phyloP scores from a whole-genome alignment of 1,284 basidiomycete species.

The Flammula alnicola region DNA sequence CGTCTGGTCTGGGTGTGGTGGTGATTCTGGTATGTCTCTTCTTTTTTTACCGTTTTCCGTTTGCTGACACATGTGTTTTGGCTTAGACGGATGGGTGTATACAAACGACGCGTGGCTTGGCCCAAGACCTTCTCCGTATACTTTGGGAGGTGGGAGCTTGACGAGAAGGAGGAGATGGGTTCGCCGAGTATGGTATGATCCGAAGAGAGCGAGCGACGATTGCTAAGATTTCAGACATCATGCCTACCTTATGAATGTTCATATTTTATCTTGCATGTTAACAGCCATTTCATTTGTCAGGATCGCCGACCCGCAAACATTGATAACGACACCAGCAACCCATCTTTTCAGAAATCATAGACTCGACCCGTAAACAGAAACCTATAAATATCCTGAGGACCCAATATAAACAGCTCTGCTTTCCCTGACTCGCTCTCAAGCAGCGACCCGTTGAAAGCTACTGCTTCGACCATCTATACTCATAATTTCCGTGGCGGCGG shows the following conservation, averaged over 20 bases:
- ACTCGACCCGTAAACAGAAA: too few species aligned
- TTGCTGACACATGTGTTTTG: neutral
- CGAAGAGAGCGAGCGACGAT: slow-evolving; percentile 16
- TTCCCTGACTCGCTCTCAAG: too few species aligned
- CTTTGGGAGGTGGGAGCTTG: slow-evolving; percentile 47
- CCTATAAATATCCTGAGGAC: too few species aligned
- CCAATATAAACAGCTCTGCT: too few species aligned
- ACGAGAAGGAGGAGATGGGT: slow-evolving; percentile 72
- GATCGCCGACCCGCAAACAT: too few species aligned
- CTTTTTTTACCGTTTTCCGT: slow-evolving; percentile 2
- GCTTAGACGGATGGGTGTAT: slow-evolving; percentile 75
- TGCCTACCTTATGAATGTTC: neutral
- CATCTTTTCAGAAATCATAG: too few species aligned
- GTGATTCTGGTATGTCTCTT: slow-evolving; percentile 49
- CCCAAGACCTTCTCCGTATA: slow-evolving; percentile 45
- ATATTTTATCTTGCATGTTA: neutral
- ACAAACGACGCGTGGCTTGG: slow-evolving; percentile 74
- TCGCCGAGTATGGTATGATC: slow-evolving; percentile 61
- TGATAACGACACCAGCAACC: too few species aligned
- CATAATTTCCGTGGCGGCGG: too few species aligned
- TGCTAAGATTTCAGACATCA: slow-evolving; percentile 1
- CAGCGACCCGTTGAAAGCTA: too few species aligned
- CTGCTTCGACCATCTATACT: too few species aligned
- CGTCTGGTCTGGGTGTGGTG: slow-evolving; percentile 53
- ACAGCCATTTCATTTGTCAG: neutral